A percentile compares a stretch with the other conserved stretches of the same genome.
These are phyloP conservation scores for Claviceps maximensis DNA, from an alignment of 2,329 filamentous ascomycete species.

Conservation along the genomic window DNA sequence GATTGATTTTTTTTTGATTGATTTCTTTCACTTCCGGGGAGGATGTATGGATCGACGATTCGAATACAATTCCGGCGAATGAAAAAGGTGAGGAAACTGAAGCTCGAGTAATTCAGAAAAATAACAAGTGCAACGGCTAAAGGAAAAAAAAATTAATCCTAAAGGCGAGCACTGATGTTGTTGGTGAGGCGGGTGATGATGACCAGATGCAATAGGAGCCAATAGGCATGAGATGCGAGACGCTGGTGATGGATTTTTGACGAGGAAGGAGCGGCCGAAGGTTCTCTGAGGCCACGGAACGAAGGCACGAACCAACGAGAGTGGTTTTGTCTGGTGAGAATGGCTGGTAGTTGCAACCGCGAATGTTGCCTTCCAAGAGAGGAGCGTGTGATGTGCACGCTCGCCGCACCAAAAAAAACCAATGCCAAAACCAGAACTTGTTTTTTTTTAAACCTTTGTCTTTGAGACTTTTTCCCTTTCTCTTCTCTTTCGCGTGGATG, in stretches of 20 bases:
- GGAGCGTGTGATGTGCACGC: not conserved
- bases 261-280: slow-evolving; percentile 12
- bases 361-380: slow-evolving; percentile 3
- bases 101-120: not conserved
- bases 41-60: not conserved
- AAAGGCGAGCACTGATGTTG: not conserved
- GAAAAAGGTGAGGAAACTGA: not conserved
- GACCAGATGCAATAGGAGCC: not conserved
- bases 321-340: not conserved
- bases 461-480: not conserved
- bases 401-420: not conserved
- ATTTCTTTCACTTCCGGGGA: not conserved
- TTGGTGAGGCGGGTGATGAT: not conserved
- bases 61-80: not conserved
- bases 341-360: not conserved
- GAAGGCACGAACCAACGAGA: slow-evolving; percentile 3
- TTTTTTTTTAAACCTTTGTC: not conserved
- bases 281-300: slow-evolving; percentile 23
- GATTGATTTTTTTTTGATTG: not conserved
- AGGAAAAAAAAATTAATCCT: not conserved
- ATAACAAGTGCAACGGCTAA: not conserved
- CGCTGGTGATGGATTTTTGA: slow-evolving; percentile 2
- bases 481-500: not conserved
- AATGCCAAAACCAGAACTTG: not conserved
- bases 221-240: not conserved